Base-by-base conservation (phyloP, 768 basidiomycete species). In the Sporobolomyces roseus region DNA sequence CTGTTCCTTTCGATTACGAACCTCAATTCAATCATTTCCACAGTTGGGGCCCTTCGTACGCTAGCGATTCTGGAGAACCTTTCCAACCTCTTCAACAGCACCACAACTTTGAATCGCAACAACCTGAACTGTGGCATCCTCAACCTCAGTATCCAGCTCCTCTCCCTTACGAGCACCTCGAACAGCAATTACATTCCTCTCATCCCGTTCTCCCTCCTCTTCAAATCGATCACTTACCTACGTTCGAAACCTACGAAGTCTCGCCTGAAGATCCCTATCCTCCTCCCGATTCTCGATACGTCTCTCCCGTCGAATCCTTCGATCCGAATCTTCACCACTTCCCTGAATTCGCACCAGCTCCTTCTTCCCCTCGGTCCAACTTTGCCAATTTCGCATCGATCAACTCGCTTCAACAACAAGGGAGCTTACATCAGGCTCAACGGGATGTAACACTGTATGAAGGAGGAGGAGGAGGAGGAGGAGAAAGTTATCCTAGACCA, bases 251-350 rank as follows among this genome's bases (percentile, higher is more conserved):
- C 21, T 65, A 65, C 63, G 63, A 65, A 45, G 48, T 56, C 10
- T 50, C 48, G 5, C 63, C 63, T 19, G 46, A 58, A 27, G 19
- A 16, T 43, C 19, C 8, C 25, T 6, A 56, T 12, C 36, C 38
- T 27, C 21, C 17, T 1, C 17, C 32, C 55, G 67, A 63, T 21
- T 68, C 67, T 48, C 23, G 62, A 32, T 64, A 52, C 50, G 56
- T 54, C 16, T 63, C 67, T 9, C 67, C 67, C 3, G 25, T 35
- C 49, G 67, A 68, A 12, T 14, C 14, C 9, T 45, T 32, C 56
- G 67, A 68, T n/a, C 10, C 62, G n/a, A 46, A 65, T 8, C 63
- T 58, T 45, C 63, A 58, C 10, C 19, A 48, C 1, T 50, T 59
- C 48, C 27, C 54, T 29, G 27, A 55, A 65, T 41, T 48, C 58